A percentile compares a stretch with the other conserved stretches of the same genome.
phyloP scores from a whole-genome alignment of 2,329 filamentous ascomycete genomes.

The Cephalotrichum gorgonifer region DNA sequence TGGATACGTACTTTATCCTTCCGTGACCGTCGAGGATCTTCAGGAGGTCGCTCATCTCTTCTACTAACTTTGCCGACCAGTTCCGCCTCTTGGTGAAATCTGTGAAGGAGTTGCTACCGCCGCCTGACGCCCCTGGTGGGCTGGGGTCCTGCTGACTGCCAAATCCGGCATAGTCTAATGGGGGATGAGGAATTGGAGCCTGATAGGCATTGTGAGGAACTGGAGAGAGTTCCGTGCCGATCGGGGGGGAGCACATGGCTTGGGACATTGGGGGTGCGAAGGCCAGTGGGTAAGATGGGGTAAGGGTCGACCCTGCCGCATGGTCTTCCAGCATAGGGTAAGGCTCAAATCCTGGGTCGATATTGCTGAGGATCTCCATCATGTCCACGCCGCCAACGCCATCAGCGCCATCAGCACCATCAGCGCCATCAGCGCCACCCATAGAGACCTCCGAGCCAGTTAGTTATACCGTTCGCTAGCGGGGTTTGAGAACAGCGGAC shows the following conservation, averaged over 20 bases:
- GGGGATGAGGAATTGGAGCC: not conserved
- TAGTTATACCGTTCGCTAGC: too few relatives aligned
- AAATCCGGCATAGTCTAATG: not conserved
- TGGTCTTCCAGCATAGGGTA: conserved; percentile 33
- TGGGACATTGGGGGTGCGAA: not conserved
- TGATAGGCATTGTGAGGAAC: too few relatives aligned
- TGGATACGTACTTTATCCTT: conserved; percentile 76
- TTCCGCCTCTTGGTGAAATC: conserved; percentile 46
- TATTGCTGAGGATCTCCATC: conserved; percentile 33
- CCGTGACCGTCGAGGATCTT: conserved; percentile 81
- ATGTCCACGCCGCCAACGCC: conserved; percentile 24
- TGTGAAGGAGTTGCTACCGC: conserved; percentile 12
- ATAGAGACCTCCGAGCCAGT: too few relatives aligned
- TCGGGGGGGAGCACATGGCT: not conserved
- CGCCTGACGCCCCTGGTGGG: not conserved
- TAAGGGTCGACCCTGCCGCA: conserved; percentile 6
- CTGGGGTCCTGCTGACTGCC: not conserved
- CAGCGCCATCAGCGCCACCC: too few relatives aligned
- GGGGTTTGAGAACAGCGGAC: too few relatives aligned
- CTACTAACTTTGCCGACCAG: conserved; percentile 82
- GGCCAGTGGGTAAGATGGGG: conserved; percentile 6
- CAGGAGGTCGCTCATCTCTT: conserved; percentile 81
- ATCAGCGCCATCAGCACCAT: conserved; percentile 10
- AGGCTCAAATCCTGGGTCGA: conserved; percentile 21
- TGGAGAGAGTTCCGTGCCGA: too few relatives aligned